Percentiles rank a stretch among this genome's conserved stretches.
Evolutionary conservation across 2,329 filamentous ascomycete genomes (phyloP).

Genomic region (Colletotrichum limetticola): DNA sequence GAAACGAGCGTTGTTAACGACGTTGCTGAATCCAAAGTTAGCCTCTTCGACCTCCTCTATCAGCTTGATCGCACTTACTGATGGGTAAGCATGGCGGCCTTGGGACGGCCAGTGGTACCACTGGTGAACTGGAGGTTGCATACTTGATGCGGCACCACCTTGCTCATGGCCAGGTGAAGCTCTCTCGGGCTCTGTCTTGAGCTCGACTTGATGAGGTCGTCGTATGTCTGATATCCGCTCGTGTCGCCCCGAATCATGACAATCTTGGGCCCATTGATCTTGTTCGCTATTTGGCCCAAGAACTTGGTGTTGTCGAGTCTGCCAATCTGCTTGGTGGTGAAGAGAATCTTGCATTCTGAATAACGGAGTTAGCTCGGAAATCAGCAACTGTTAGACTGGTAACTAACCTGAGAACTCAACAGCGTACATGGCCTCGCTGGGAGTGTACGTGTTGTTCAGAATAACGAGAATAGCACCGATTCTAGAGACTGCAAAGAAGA

Average conservation of each 20-base stretch:
- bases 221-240: conserved; percentile 68
- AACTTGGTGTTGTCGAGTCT: conserved; percentile 71
- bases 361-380: conserved; percentile 5
- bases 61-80: conserved; percentile 57
- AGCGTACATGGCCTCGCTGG: conserved; percentile 77
- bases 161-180: conserved; percentile 63
- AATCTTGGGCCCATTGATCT: conserved; percentile 59
- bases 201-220: conserved; percentile 65
- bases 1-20: conserved; percentile 75
- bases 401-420: conserved; percentile 72
- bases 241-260: conserved; percentile 69
- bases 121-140: conserved; percentile 82
- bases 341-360: conserved; percentile 78
- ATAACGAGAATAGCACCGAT: conserved; percentile 79
- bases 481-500: conserved; percentile 78
- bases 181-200: conserved; percentile 57
- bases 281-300: conserved; percentile 62
- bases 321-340: conserved; percentile 77
- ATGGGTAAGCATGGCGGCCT: conserved; percentile 80
- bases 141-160: conserved; percentile 72
- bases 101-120: conserved; percentile 79
- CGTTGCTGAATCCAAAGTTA: conserved; percentile 54
- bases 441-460: conserved; percentile 85
- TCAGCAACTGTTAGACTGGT: neutral
- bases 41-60: neutral